Evolutionary conservation across 2,329 filamentous ascomycete genomes (phyloP).

Genomic region (Emergomyces orientalis): DNA sequence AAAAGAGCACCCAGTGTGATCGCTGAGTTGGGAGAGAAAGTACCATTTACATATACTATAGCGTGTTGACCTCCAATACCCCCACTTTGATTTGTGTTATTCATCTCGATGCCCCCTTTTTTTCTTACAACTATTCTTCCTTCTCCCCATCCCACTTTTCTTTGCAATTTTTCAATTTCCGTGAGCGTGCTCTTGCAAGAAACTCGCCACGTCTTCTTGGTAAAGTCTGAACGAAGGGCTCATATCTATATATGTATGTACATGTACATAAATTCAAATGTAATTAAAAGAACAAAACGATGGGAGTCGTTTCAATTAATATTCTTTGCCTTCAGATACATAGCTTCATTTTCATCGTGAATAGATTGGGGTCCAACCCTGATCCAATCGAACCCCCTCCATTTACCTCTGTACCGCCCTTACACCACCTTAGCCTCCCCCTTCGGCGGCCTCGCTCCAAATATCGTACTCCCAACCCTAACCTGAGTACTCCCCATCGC

Average conservation of each 20-base stretch:
- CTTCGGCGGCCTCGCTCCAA: slow-evolving; percentile 71
- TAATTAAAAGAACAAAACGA: not conserved
- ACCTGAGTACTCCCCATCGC: slow-evolving; percentile 78
- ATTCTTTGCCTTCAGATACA: not conserved
- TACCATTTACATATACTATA: not conserved
- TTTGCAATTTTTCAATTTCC: not conserved
- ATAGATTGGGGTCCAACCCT: not conserved
- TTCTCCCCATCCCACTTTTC: not conserved
- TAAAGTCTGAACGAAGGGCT: not conserved
- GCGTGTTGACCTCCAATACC: not conserved
- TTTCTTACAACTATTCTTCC: not conserved
- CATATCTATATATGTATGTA: slow-evolving; percentile 8
- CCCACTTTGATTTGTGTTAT: not conserved
- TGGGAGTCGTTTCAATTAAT: not conserved
- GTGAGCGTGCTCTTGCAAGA: not conserved
- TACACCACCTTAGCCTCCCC: slow-evolving; percentile 60
- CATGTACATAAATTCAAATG: slow-evolving; percentile 6
- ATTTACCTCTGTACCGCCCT: not conserved
- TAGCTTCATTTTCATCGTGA: slow-evolving; percentile 2
- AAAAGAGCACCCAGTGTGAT: not conserved
- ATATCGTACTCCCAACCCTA: slow-evolving; percentile 86
- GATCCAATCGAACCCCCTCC: not conserved
- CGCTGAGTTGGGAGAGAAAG: not conserved
- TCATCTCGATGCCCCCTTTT: not conserved
- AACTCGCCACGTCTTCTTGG: not conserved